These are phyloP conservation scores for Phytophthora sp. DNA, from an alignment of 352 stramenopile species.

Conservation along the genomic window DNA sequence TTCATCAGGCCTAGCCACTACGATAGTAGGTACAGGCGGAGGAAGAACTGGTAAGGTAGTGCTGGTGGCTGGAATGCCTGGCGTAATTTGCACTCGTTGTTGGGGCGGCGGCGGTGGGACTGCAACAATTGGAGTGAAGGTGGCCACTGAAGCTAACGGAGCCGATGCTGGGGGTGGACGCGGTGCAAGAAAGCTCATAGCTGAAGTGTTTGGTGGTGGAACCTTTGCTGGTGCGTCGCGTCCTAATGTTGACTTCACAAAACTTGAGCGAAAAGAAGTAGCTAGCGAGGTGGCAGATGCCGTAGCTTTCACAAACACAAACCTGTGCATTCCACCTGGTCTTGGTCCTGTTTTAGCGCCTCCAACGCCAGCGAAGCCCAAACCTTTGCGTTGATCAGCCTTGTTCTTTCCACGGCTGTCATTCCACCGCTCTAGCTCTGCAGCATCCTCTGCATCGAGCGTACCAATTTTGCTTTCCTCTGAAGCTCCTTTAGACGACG, in stretches of 20 bases:
- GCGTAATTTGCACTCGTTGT: slow-evolving; percentile 2
- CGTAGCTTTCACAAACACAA: slow-evolving; percentile 46
- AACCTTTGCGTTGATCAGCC: slow-evolving; percentile 67
- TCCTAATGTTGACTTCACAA: slow-evolving; percentile 47
- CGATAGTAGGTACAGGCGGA: slow-evolving; percentile 7
- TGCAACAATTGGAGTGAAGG: not conserved
- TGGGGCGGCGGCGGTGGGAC: slow-evolving; percentile 1
- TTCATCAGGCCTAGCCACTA: slow-evolving; percentile 6
- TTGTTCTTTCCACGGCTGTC: slow-evolving; percentile 63
- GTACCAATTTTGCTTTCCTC: not conserved
- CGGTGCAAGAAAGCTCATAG: not conserved
- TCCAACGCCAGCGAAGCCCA: slow-evolving; percentile 55
- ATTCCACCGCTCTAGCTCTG: slow-evolving; percentile 67
- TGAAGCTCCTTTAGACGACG: not conserved
- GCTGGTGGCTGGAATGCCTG: slow-evolving; percentile 3
- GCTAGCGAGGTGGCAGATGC: slow-evolving; percentile 12
- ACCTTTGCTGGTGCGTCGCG: slow-evolving; percentile 7
- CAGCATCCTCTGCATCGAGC: slow-evolving; percentile 52
- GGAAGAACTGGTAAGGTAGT: slow-evolving; percentile 7
- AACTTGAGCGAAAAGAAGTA: slow-evolving; percentile 38
- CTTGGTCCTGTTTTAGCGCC: slow-evolving; percentile 13
- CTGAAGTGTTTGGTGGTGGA: not conserved
- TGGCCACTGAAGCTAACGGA: not conserved
- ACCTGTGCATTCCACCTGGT: slow-evolving; percentile 25
- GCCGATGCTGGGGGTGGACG: not conserved